Evolutionary conservation across 768 basidiomycete genomes (phyloP).

Genomic region (Calocera cornea): DNA sequence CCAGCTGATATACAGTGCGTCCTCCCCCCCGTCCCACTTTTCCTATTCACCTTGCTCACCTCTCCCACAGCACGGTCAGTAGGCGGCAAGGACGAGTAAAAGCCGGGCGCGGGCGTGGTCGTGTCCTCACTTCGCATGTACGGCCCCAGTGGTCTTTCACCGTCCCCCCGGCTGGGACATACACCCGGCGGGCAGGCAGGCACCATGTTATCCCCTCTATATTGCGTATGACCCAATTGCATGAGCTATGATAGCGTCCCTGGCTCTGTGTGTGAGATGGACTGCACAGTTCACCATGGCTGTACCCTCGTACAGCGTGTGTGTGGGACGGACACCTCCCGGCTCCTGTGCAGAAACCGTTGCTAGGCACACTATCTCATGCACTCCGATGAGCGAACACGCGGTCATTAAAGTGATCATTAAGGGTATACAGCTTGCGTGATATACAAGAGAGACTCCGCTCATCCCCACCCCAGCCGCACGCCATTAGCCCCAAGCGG

Average conservation of each 20-base stretch:
- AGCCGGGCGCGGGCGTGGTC: background rate
- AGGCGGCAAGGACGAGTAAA: slow-evolving; percentile 4
- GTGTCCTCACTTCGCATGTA: background rate
- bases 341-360: too few species aligned
- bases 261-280: too few species aligned
- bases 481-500: slow-evolving; percentile 42
- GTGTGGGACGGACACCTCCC: too few species aligned
- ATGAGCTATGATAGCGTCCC: background rate
- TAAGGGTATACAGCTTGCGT: slow-evolving; percentile 2
- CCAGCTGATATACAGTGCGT: slow-evolving; percentile 93
- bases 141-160: too few species aligned
- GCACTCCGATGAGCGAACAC: background rate
- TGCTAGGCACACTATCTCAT: too few species aligned
- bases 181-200: background rate
- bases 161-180: too few species aligned
- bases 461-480: background rate
- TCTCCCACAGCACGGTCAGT: slow-evolving; percentile 1
- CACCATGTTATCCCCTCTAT: background rate
- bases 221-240: slow-evolving; percentile 3
- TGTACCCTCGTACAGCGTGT: background rate
- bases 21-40: slow-evolving; percentile 9
- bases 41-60: background rate
- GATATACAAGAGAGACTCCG: background rate
- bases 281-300: too few species aligned
- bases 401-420: background rate